Percentiles rank a stretch among this genome's conserved stretches.
Conservation (phyloP, 176 grass and related monocot genomes). For the Ensete glaucum region DNA sequence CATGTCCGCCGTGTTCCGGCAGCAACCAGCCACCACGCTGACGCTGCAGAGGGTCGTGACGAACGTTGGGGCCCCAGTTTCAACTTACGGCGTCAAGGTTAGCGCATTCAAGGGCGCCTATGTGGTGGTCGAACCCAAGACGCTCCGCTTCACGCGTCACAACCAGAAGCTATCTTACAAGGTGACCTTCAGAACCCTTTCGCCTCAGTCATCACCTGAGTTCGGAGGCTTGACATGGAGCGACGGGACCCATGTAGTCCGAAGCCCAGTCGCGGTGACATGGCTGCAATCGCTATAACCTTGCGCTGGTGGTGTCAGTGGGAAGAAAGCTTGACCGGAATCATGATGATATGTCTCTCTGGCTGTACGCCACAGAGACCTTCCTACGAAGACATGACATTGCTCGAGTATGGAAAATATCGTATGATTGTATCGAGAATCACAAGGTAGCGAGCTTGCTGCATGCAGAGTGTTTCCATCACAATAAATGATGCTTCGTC, state of each 20-base stretch:
- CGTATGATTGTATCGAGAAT: background rate
- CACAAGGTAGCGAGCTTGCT: background rate
- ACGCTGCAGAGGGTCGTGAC: conserved; percentile 64
- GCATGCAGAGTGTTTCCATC: background rate
- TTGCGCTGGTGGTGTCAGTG: background rate
- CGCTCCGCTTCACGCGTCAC: conserved; percentile 46
- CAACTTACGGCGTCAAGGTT: conserved; percentile 51
- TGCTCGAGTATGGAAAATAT: background rate
- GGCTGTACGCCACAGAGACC: conserved; percentile 15
- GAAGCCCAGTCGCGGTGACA: conserved; percentile 49
- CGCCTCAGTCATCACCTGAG: conserved; percentile 44
- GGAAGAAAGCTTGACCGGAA: conserved; percentile 4
- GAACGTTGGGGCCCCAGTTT: conserved; percentile 63
- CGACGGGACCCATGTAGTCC: conserved; percentile 57
- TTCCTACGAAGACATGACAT: background rate
- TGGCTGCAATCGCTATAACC: conserved; percentile 59
- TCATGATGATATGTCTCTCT: conserved; percentile 3
- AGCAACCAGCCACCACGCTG: conserved; percentile 29
- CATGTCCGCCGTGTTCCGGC: conserved; percentile 61
- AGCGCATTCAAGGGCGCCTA: conserved; percentile 56
- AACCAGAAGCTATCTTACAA: conserved; percentile 82
- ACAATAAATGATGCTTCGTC: background rate
- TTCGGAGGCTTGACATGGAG: conserved; percentile 81
- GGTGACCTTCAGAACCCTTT: conserved; percentile 54
- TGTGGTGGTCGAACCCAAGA: conserved; percentile 52